phyloP scores from a whole-genome alignment of 768 basidiomycete species.

The Lactarius akahatsu region DNA sequence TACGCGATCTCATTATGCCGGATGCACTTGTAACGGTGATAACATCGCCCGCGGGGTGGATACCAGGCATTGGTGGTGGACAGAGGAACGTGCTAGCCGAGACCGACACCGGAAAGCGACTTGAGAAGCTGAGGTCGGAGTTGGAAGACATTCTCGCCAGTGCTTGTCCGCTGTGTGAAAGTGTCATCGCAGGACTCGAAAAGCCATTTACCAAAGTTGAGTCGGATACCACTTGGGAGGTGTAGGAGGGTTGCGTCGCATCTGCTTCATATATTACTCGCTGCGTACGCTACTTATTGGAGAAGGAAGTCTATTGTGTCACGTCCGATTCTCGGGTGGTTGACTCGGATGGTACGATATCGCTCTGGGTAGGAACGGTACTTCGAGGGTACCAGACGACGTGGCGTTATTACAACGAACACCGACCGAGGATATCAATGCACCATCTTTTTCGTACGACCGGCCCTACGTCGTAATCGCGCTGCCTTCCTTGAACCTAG shows the following conservation, averaged over 20 bases:
- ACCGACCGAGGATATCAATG: slow-evolving; percentile 44
- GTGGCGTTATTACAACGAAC: not conserved
- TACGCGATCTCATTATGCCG: slow-evolving; percentile 91
- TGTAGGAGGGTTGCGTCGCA: slow-evolving; percentile 40
- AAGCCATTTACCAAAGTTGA: slow-evolving; percentile 84
- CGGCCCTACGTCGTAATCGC: slow-evolving; percentile 66
- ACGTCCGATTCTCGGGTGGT: not conserved
- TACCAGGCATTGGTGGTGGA: slow-evolving; percentile 59
- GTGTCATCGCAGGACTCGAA: slow-evolving; percentile 81
- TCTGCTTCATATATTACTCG: slow-evolving; percentile 18
- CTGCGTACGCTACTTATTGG: slow-evolving; percentile 9
- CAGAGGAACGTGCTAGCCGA: slow-evolving; percentile 47
- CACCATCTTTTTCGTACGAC: slow-evolving; percentile 78
- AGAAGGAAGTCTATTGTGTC: not conserved
- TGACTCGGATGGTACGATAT: not conserved
- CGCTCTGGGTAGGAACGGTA: not conserved
- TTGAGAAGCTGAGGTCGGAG: slow-evolving; percentile 75
- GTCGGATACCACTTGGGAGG: slow-evolving; percentile 71
- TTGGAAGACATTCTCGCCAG: slow-evolving; percentile 87
- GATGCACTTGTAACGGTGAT: slow-evolving; percentile 88
- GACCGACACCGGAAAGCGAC: slow-evolving; percentile 55
- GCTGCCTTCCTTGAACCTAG: slow-evolving; percentile 82
- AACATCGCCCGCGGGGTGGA: slow-evolving; percentile 68
- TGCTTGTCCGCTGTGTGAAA: slow-evolving; percentile 92
- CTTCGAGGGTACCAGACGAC: not conserved